phyloP scores from a whole-genome alignment of 768 basidiomycete genomes.

The Kwoniella sp. region DNA sequence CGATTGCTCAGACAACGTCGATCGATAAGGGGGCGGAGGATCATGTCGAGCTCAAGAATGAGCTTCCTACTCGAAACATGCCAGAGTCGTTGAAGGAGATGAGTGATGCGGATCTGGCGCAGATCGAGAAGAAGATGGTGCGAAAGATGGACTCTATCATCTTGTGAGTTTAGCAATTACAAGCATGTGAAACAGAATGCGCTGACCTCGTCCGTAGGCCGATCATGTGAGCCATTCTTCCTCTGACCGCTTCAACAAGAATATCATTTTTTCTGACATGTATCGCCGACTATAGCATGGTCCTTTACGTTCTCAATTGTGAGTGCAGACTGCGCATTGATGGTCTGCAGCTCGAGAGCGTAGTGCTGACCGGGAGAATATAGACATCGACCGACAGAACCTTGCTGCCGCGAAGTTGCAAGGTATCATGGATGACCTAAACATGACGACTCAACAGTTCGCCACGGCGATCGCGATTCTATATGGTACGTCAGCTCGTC shows the following conservation, averaged over 20 bases:
- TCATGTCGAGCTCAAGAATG: neutral
- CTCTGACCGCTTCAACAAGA: neutral
- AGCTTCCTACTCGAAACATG: neutral
- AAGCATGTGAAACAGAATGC: neutral
- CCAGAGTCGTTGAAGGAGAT: conserved; percentile 34
- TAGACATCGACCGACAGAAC: conserved; percentile 46
- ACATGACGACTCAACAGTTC: conserved; percentile 44
- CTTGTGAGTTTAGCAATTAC: conserved; percentile 22
- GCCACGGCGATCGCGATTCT: conserved; percentile 47
- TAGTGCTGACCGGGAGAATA: neutral
- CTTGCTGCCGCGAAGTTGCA: conserved; percentile 47
- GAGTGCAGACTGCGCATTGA: neutral
- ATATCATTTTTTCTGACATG: neutral
- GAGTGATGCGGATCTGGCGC: conserved; percentile 26
- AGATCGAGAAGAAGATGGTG: conserved; percentile 40
- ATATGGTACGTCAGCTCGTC: conserved; percentile 25
- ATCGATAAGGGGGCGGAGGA: neutral
- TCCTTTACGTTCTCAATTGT: conserved; percentile 45
- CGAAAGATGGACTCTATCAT: conserved; percentile 43
- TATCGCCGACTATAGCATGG: conserved; percentile 13
- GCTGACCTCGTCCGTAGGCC: neutral
- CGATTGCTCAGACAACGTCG: neutral
- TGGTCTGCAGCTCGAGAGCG: neutral
- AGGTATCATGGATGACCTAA: conserved; percentile 46
- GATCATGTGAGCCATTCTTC: conserved; percentile 18